Base-by-base conservation (phyloP, 108 stramenopile genomes). In the Stephanodiscus triporus region DNA sequence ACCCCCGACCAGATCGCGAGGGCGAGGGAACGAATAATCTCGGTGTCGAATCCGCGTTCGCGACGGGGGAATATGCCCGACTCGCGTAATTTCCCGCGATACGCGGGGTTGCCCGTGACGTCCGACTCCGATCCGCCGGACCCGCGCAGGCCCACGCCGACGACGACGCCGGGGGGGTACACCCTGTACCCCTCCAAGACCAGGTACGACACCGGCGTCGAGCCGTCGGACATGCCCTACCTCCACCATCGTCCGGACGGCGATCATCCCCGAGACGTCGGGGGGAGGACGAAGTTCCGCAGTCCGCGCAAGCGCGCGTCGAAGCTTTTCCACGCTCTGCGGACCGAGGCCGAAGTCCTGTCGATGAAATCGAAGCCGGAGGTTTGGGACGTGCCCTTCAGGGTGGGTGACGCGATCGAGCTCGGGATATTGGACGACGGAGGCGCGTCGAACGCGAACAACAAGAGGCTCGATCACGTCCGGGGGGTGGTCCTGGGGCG, bases 321-420 rank as follows among this genome's bases (percentile, higher is more conserved):
- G 22, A 92, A 92, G 64, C 47, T 95, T 20, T 78, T 91, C 9
- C 26, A 76, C 11, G 84, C 88, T 48, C 63, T 95, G 27, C 74
- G 87, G 66, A 43, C 78, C 17, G 91, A 95, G 49, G 76, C 78
- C 1, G 34, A 70, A 81, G 51, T 66, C 74, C 2, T 85, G 82
- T 76, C 69, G 14, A n/a, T n/a, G n/a, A n/a, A n/a, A n/a, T 13
- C 63, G n/a, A 91, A 87, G 42, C 91, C 89, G 4, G 68, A 70
- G 30, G 86, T 95, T 0, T 91, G 76, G 72, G 69, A 84, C 16
- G 77, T 72, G 2, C 66, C 73, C 0, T 87, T 92, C 59, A 73
- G 71, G 13, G 93, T 95, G 2, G 93, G 93, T 7, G 93, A 95
- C 66, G 87, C 93, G 4, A 80, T 95, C 20, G 93, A 95, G 66